A percentile compares a stretch with the other conserved stretches of the same genome.
phyloP scores from a whole-genome alignment of 148 eudicot species.

The Heliosperma pusillum region DNA sequence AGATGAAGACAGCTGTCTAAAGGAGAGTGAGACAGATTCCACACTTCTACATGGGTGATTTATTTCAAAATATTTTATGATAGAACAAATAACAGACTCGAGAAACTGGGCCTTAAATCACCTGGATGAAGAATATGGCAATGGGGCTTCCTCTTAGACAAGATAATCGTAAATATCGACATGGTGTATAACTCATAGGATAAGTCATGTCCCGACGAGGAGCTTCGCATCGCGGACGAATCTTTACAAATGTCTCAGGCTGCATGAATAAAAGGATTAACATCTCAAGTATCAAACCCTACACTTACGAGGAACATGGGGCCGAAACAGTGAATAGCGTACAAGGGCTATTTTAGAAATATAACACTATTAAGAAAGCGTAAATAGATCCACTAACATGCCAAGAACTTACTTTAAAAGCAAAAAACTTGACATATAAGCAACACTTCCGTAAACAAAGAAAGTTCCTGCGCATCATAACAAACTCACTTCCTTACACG shows the following conservation, averaged over 20 bases:
- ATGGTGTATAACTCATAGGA: slow-evolving; percentile 73
- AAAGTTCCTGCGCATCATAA: not conserved
- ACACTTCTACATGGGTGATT: not conserved
- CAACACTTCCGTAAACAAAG: not conserved
- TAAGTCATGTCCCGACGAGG: slow-evolving; percentile 82
- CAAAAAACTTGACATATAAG: slow-evolving; percentile 4
- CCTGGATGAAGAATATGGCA: slow-evolving; percentile 82
- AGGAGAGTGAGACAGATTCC: not conserved
- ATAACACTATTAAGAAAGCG: not conserved
- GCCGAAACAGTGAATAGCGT: not conserved
- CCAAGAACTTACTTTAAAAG: not conserved
- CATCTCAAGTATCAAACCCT: not conserved
- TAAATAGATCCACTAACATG: not conserved
- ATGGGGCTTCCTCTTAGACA: slow-evolving; percentile 87
- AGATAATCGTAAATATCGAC: slow-evolving; percentile 75
- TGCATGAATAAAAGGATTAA: slow-evolving; percentile 27
- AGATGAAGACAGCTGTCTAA: not conserved
- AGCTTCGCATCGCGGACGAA: slow-evolving; percentile 81
- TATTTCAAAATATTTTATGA: not conserved
- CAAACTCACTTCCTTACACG: not conserved
- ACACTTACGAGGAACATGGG: not conserved
- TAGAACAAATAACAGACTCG: not conserved
- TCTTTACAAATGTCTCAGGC: slow-evolving; percentile 79
- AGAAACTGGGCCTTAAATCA: slow-evolving; percentile 21
- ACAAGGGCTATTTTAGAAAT: not conserved